Conservation (phyloP, 768 basidiomycete genomes). For the Kondoa subrosea region DNA sequence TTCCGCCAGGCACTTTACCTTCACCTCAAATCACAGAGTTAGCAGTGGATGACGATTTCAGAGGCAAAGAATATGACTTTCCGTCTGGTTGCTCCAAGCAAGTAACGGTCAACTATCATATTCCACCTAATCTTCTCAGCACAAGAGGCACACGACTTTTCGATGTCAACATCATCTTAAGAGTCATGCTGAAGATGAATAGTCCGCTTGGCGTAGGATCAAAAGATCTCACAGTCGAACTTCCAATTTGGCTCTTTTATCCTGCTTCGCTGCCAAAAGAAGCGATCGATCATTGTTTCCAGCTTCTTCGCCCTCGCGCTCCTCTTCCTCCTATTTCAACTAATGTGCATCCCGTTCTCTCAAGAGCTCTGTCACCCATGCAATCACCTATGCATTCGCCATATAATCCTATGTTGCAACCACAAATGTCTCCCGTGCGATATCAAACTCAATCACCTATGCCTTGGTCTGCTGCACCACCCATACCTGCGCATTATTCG, state of each 20-base stretch:
- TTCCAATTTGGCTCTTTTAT: conserved; percentile 25
- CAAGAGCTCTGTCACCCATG: conserved; percentile 18
- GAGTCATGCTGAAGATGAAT: conserved; percentile 21
- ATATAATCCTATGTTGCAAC: too few species aligned
- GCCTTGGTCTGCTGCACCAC: too few species aligned
- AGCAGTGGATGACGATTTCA: conserved; percentile 13
- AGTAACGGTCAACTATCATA: conserved; percentile 14
- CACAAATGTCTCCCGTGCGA: too few species aligned
- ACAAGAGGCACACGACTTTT: conserved; percentile 21
- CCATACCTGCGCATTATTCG: too few species aligned
- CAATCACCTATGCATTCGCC: too few species aligned
- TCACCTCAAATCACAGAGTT: conserved; percentile 17
- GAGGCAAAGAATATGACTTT: conserved; percentile 24
- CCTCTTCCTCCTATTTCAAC: conserved; percentile 17
- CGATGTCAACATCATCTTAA: conserved; percentile 21
- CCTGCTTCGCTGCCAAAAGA: conserved; percentile 21
- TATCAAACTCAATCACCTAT: too few species aligned
- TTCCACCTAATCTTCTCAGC: conserved; percentile 15
- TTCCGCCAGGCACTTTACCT: conserved; percentile 3
- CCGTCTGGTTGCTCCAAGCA: conserved; percentile 13
- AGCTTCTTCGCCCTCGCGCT: background rate
- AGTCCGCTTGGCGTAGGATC: conserved; percentile 20
- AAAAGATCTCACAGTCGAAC: conserved; percentile 23
- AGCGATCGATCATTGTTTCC: conserved; percentile 1
- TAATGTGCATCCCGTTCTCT: conserved; percentile 15